Conservation (phyloP, 345 rosid species). For the Euphorbia lathyris region DNA sequence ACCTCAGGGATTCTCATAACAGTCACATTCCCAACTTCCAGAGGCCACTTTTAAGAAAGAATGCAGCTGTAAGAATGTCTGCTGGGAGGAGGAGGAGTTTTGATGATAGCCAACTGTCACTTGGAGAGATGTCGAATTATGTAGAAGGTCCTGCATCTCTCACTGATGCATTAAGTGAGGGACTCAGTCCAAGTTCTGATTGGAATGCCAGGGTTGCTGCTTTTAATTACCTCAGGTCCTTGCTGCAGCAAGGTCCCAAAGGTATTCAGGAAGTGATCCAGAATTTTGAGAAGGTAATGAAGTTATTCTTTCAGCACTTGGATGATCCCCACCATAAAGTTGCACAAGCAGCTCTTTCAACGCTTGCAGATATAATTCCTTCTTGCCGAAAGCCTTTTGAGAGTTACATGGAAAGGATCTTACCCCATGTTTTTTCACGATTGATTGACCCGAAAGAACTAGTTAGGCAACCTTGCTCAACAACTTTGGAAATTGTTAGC, state of each 20-base stretch:
- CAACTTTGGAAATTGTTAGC: slow-evolving; percentile 89
- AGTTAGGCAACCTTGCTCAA: slow-evolving; percentile 90
- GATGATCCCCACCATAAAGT: slow-evolving; percentile 99
- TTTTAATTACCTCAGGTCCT: slow-evolving; percentile 75
- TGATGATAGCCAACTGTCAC: slow-evolving; percentile 78
- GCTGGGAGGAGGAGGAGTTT: slow-evolving; percentile 91
- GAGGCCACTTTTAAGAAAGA: slow-evolving; percentile 88
- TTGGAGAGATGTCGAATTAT: slow-evolving; percentile 73
- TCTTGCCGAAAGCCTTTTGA: slow-evolving; percentile 97
- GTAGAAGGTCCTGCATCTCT: slow-evolving; percentile 87
- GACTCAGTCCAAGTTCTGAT: slow-evolving; percentile 86
- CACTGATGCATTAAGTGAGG: slow-evolving; percentile 82
- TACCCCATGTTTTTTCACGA: slow-evolving; percentile 95
- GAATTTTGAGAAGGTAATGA: slow-evolving; percentile 97
- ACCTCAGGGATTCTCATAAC: slow-evolving; percentile 63
- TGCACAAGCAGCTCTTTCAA: slow-evolving; percentile 97
- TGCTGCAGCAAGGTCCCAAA: slow-evolving; percentile 89
- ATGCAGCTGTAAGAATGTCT: slow-evolving; percentile 72
- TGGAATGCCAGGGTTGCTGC: slow-evolving; percentile 98
- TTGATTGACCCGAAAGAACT: slow-evolving; percentile 96
- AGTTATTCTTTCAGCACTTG: slow-evolving; percentile 91
- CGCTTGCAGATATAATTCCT: slow-evolving; percentile 91
- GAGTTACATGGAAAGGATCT: slow-evolving; percentile 94
- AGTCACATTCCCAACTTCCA: slow-evolving; percentile 90
- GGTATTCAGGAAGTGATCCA: slow-evolving; percentile 93